These are phyloP conservation scores for Zymoseptoria ardabiliae DNA, from an alignment of 2,329 filamentous ascomycete genomes.

Conservation along the genomic window DNA sequence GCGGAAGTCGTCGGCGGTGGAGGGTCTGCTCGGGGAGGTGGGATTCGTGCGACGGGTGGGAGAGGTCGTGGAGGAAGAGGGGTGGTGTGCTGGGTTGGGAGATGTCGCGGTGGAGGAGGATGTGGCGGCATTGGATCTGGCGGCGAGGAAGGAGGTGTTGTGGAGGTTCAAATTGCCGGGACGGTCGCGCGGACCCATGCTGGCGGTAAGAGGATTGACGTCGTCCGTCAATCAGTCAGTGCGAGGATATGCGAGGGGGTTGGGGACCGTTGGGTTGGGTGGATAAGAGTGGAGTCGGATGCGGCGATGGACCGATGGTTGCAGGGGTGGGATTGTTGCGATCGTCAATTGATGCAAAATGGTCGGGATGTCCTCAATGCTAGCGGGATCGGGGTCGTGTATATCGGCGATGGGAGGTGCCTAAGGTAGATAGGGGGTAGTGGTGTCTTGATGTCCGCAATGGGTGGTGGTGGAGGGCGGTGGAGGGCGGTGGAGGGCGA, in stretches of 20 bases:
- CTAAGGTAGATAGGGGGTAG: no score
- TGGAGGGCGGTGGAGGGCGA: no score
- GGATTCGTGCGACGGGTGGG: neutral
- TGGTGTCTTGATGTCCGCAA: no score
- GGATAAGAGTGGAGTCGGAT: neutral
- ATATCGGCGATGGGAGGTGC: neutral
- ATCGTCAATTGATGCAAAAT: neutral
- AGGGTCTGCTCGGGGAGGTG: neutral
- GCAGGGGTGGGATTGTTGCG: neutral
- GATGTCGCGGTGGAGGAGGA: neutral
- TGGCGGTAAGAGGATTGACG: neutral
- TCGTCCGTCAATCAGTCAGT: neutral
- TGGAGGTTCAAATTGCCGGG: slow-evolving; percentile 5
- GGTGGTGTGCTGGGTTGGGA: neutral
- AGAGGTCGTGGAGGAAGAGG: neutral
- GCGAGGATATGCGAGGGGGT: neutral
- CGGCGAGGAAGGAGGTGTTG: neutral
- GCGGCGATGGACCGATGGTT: neutral
- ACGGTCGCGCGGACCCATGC: neutral
- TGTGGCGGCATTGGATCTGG: neutral
- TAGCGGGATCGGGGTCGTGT: neutral
- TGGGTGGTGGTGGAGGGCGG: no score
- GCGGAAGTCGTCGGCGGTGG: slow-evolving; percentile 14
- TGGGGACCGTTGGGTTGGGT: neutral
- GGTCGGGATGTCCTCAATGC: neutral